These are phyloP conservation scores for Trichoderma atroviride DNA, from an alignment of 2,329 filamentous ascomycete genomes.

Conservation along the genomic window DNA sequence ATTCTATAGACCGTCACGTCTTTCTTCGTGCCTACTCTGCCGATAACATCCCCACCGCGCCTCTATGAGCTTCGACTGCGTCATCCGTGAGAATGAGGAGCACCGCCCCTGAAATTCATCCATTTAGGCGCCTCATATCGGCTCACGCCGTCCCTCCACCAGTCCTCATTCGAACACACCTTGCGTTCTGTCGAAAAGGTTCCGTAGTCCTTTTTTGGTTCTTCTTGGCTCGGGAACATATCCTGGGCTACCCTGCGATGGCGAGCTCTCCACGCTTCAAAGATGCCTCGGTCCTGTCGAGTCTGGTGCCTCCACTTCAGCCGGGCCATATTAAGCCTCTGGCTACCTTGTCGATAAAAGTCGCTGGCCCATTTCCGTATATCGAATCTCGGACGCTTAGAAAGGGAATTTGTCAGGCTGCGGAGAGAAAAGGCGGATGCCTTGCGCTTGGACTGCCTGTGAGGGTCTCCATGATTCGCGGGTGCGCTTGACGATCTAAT, in stretches of 20 bases:
- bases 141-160: conserved; percentile 43
- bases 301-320: conserved; percentile 36
- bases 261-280: conserved; percentile 36
- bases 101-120: conserved; percentile 34
- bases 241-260: not conserved
- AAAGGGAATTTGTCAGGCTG: conserved; percentile 34
- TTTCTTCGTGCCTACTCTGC: not conserved
- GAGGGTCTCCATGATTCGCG: conserved; percentile 22
- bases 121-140: conserved; percentile 40
- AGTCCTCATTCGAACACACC: conserved; percentile 35
- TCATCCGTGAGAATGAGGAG: conserved; percentile 3
- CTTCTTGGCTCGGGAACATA: conserved; percentile 32
- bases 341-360: conserved; percentile 35
- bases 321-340: conserved; percentile 34
- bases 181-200: conserved; percentile 34
- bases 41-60: not conserved
- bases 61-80: not conserved
- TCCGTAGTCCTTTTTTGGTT: conserved; percentile 33
- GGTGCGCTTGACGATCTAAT: not conserved
- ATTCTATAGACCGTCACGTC: not conserved
- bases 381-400: conserved; percentile 35
- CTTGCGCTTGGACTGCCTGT: conserved; percentile 37
- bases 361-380: conserved; percentile 38
- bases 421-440: conserved; percentile 39
- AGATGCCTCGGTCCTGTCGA: conserved; percentile 34